Base-by-base conservation (phyloP, 2,329 filamentous ascomycete genomes). In the Aspergillus sp. region DNA sequence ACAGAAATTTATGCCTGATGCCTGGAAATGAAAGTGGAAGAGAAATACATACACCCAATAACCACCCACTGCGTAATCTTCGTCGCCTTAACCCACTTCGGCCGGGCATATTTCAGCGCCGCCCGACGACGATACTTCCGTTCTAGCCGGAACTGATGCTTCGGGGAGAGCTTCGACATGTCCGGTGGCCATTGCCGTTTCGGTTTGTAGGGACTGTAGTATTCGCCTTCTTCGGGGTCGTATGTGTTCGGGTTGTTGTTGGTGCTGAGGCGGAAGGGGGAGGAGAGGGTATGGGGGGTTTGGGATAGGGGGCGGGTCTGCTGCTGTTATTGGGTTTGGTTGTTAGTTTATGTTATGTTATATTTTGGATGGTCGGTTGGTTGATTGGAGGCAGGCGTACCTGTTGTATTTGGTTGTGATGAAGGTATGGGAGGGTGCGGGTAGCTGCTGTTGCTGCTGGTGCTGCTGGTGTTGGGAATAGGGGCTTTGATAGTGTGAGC, bases 91-190 rank as follows among this genome's bases (percentile, higher is more conserved):
- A 80, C 82, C 82, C 85, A 88, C 61, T 75, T 75, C 3, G 86
- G 86, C 23, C 84, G 77, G 11, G 83, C 82, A 72, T 82, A 88
- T 71, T 87, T 88, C 64, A 87, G 75, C 71, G 84, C 84, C 54
- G 83, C 78, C 56, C 87, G 81, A 54, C 87, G 80, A 38, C 86
- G 81, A 74, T 87, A 90, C 62, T 86, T 85, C 61, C 86, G 83
- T 75, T 90, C 87, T 51, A 89, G 82, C n/a, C 84, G 82, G 77
- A 89, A 88, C 70, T 89, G 85, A 69, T 89, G 85, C 70, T 85
- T 87, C n/a, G 80, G 78, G 1, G 86, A 85, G 53, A 89, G 78
- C 64, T 85, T 82, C 58, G 78, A 77, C 75, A 89, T 85, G 70
- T 88, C 84, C 6, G 87, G 87, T 44, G 87, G 87, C 87, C 87